Evolutionary conservation across 768 basidiomycete species (phyloP), one percentile per base, ranked within the genome.

Genomic region (Naganishia onofrii): DNA sequence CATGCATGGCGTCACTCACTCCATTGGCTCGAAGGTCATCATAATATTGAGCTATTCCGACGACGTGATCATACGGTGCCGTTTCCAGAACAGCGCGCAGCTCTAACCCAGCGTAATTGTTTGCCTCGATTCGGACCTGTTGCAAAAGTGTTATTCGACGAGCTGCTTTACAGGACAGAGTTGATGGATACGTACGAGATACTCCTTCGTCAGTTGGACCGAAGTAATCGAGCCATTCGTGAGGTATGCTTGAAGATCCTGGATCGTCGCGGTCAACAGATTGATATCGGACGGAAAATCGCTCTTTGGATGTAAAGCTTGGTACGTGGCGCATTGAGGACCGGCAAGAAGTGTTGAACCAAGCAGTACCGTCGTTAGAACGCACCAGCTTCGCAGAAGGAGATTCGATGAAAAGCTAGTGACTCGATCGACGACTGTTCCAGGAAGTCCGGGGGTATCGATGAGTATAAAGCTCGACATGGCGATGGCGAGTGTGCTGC

Each of bases 1-100:
- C 23, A 21, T 29, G 2, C 12, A 34, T 12, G 10, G 15, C 13
- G 10, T 15, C 3, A 26, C 66, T 55, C 36, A 44, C 66, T 3
- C 70, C 72, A 19, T 64, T 69, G 0, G 67, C 63, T 21, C 75
- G 71, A 34, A 70, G 54, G 4, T 75, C 76, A 60, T 79, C 78
- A 23, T 76, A 64, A 13, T 57, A 7, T 19, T 63, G 60, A 28
- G 78, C 78, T 34, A 76, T 73, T 26, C 48, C 44, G 36, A 78
- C 29, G 36, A 77, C 66, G 8, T 58, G 51, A 2, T 74, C 74
- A 31, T 68, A 52, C 19, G 78, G 77, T 10, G 75, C 77, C 8
- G 73, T 72, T 38, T 77, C 72, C 32, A 78, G 73, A 53, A 79
- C 72, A 0, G 78, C 77, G 44, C 75, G 71, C 0, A 79, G 74